These are phyloP conservation scores for Candolleomyces aberdarensis DNA, from an alignment of 768 basidiomycete genomes.

Conservation along the genomic window DNA sequence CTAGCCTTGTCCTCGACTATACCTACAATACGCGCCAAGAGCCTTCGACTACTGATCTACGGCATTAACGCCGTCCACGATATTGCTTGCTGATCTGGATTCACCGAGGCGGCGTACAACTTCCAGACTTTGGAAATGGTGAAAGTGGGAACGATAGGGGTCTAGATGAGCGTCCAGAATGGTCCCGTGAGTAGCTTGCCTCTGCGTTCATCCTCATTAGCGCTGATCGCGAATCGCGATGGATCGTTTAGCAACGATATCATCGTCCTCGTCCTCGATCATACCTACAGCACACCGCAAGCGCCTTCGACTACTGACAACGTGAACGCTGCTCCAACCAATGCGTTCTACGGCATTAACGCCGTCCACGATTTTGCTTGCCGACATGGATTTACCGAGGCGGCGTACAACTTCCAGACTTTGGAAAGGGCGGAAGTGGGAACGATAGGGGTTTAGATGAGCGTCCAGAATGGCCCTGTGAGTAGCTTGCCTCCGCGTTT, in stretches of 20 bases:
- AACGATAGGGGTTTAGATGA: slow-evolving; percentile 48
- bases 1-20: slow-evolving; percentile 34
- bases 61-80: slow-evolving; percentile 54
- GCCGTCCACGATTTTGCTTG: slow-evolving; percentile 43
- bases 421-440: slow-evolving; percentile 47
- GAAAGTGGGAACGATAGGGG: slow-evolving; percentile 48
- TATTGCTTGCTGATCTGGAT: slow-evolving; percentile 34
- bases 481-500: neutral
- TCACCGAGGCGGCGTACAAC: slow-evolving; percentile 45
- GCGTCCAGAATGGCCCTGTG: slow-evolving; percentile 43
- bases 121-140: slow-evolving; percentile 57
- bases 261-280: no score
- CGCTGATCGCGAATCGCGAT: slow-evolving; percentile 14
- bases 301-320: slow-evolving; percentile 38
- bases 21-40: slow-evolving; percentile 25
- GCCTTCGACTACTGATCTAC: slow-evolving; percentile 41
- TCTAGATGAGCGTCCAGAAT: slow-evolving; percentile 52
- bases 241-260: slow-evolving; percentile 58
- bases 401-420: slow-evolving; percentile 49
- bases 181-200: slow-evolving; percentile 14
- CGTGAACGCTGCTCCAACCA: slow-evolving; percentile 46
- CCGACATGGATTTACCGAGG: slow-evolving; percentile 51
- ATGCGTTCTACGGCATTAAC: slow-evolving; percentile 55
- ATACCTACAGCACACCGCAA: no score
- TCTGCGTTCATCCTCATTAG: neutral